phyloP scores from a whole-genome alignment of 305 asterid species.

The Ilex paraguariensis region DNA sequence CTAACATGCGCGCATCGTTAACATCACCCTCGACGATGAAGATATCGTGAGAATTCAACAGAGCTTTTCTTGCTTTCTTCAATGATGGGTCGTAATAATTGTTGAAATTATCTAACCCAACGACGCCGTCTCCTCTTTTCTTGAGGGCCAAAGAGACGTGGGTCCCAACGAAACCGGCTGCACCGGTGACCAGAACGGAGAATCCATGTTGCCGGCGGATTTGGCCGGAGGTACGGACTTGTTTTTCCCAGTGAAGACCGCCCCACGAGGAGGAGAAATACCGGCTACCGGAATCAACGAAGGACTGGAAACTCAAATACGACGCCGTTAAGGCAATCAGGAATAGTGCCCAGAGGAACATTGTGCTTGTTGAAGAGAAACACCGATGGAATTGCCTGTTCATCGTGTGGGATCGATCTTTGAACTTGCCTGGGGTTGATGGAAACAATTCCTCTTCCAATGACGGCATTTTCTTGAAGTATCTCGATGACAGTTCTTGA shows the following conservation, averaged over 20 bases:
- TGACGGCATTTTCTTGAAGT: no score
- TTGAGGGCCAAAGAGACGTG: constrained; percentile 52
- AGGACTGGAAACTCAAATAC: constrained; percentile 42
- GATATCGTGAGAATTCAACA: constrained; percentile 21
- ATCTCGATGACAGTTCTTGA: no score
- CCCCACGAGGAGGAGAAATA: constrained; percentile 39
- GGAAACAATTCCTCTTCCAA: constrained; percentile 20
- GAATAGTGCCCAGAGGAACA: constrained; percentile 52
- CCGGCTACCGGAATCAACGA: constrained; percentile 45
- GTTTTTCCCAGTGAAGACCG: constrained; percentile 59
- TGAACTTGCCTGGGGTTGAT: constrained; percentile 61
- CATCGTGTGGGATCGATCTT: constrained; percentile 38
- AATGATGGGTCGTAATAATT: constrained; percentile 47
- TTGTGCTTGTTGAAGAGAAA: constrained; percentile 52
- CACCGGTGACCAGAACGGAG: constrained; percentile 75
- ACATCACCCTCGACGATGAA: constrained; percentile 48
- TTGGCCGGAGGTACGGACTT: constrained; percentile 57
- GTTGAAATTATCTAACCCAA: constrained; percentile 59
- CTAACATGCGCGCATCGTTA: constrained; percentile 43
- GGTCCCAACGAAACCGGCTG: constrained; percentile 59
- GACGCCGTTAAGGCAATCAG: constrained; percentile 46
- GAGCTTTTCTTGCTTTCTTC: constrained; percentile 30
- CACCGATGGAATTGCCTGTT: constrained; percentile 46
- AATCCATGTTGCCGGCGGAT: constrained; percentile 39
- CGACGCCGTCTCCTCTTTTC: constrained; percentile 65